A percentile compares a stretch with the other conserved stretches of the same genome.
phyloP scores from a whole-genome alignment of 176 grass and related monocot species.

The Aegilops longissima region DNA sequence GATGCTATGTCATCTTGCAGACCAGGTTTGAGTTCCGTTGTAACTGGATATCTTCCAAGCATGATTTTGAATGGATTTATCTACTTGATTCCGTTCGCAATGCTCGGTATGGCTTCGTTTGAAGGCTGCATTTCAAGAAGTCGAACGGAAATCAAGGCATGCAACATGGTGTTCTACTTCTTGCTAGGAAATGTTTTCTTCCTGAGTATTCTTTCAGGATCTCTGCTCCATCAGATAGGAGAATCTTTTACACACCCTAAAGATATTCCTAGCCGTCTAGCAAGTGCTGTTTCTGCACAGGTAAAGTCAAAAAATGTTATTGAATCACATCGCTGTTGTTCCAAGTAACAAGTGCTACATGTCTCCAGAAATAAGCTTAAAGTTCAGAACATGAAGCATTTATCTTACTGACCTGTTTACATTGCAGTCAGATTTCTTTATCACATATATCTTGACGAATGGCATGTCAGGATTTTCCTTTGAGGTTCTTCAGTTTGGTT shows the following conservation, averaged over 20 bases:
- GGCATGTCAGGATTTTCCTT: slow-evolving; percentile 92
- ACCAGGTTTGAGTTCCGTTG: slow-evolving; percentile 73
- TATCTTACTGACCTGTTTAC: slow-evolving; percentile 15
- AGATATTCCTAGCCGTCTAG: slow-evolving; percentile 75
- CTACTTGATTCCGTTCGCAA: slow-evolving; percentile 77
- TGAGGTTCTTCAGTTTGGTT: slow-evolving; percentile 81
- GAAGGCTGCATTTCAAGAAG: slow-evolving; percentile 69
- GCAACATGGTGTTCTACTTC: slow-evolving; percentile 96
- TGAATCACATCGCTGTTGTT: neutral
- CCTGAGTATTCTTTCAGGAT: slow-evolving; percentile 76
- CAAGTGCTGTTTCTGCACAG: slow-evolving; percentile 87
- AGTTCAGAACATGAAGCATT: slow-evolving; percentile 7
- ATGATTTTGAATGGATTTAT: slow-evolving; percentile 87
- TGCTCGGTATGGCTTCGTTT: slow-evolving; percentile 71
- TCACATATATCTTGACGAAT: slow-evolving; percentile 91
- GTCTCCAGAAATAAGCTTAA: neutral
- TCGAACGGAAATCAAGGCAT: slow-evolving; percentile 74
- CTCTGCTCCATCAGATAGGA: slow-evolving; percentile 76
- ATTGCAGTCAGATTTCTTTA: slow-evolving; percentile 94
- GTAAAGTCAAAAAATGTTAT: slow-evolving; percentile 29
- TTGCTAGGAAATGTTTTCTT: slow-evolving; percentile 95
- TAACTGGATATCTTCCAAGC: slow-evolving; percentile 84
- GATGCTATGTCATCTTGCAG: slow-evolving; percentile 44
- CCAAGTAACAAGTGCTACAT: neutral
- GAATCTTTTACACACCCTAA: slow-evolving; percentile 82